phyloP scores from a whole-genome alignment of 176 grass and related monocot genomes.

The Tuctoria greenei region DNA sequence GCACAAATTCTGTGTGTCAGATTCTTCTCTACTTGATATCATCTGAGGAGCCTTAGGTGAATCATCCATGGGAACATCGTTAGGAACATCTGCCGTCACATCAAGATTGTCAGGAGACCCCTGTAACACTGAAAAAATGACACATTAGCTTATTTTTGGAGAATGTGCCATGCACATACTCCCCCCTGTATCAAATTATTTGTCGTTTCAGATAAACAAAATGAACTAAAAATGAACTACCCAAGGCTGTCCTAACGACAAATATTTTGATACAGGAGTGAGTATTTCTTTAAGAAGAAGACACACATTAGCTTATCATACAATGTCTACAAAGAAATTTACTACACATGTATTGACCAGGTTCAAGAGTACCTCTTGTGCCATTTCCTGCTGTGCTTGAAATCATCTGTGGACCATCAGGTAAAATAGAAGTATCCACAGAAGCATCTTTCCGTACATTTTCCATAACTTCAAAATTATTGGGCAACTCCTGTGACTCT shows the following conservation, averaged over 20 bases:
- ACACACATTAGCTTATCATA: neutral
- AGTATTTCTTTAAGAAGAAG: neutral
- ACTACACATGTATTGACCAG: slow-evolving; percentile 5
- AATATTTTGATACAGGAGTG: too few species aligned
- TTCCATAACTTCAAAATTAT: neutral
- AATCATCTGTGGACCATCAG: slow-evolving; percentile 28
- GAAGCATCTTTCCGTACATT: slow-evolving; percentile 25
- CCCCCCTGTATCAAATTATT: too few species aligned
- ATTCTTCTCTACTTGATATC: slow-evolving; percentile 18
- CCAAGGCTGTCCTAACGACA: too few species aligned
- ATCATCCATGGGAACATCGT: slow-evolving; percentile 16
- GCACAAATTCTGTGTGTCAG: neutral
- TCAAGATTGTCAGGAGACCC: slow-evolving; percentile 11
- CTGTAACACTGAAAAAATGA: slow-evolving; percentile 33
- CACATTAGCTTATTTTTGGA: neutral
- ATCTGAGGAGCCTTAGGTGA: slow-evolving; percentile 32
- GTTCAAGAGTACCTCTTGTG: slow-evolving; percentile 38
- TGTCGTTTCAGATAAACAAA: too few species aligned
- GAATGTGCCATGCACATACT: neutral
- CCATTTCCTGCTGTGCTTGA: slow-evolving; percentile 4
- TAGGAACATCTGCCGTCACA: slow-evolving; percentile 13
- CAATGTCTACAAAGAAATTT: neutral
- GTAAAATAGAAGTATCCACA: slow-evolving; percentile 6
- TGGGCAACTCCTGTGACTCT: slow-evolving; percentile 27
- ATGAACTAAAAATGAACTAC: too few species aligned